A percentile compares a stretch with the other conserved stretches of the same genome.
These are phyloP conservation scores for Heliamphora exappendiculata DNA, from an alignment of 148 eudicot species.

Conservation along the genomic window DNA sequence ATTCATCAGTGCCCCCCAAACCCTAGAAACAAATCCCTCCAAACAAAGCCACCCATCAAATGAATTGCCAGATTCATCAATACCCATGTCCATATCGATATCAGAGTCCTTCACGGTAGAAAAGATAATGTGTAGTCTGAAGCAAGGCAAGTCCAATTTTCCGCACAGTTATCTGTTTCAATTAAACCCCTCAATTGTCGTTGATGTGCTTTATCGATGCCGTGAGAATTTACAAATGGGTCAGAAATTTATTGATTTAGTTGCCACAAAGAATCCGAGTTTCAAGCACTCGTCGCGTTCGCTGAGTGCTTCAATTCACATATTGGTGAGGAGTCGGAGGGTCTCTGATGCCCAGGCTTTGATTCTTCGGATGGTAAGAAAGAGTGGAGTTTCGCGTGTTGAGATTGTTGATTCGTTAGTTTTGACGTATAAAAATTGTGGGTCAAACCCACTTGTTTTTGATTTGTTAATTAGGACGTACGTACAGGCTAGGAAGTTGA, in stretches of 20 bases:
- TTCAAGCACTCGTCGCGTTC: conserved; percentile 55
- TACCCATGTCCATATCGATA: background rate
- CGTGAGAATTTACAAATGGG: conserved; percentile 39
- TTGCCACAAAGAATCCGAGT: conserved; percentile 37
- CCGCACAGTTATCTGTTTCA: conserved; percentile 13
- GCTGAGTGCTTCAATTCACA: conserved; percentile 43
- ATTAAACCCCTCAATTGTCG: conserved; percentile 38
- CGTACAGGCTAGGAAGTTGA: conserved; percentile 79
- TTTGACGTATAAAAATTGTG: conserved; percentile 29
- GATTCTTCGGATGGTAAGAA: conserved; percentile 63
- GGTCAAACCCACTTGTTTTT: conserved; percentile 44
- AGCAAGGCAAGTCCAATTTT: conserved; percentile 37
- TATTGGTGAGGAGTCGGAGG: conserved; percentile 47
- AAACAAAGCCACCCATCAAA: background rate
- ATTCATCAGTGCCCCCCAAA: conserved; percentile 7
- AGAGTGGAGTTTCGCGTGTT: conserved; percentile 52
- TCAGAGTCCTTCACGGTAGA: conserved; percentile 36
- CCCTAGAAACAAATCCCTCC: background rate
- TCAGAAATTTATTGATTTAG: conserved; percentile 41
- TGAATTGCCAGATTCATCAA: background rate
- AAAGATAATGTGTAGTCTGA: conserved; percentile 41
- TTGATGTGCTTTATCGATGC: conserved; percentile 40
- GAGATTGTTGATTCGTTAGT: conserved; percentile 59
- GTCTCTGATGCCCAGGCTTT: conserved; percentile 59
- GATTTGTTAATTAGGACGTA: conserved; percentile 79